Conservation (phyloP, 2,329 filamentous ascomycete species). For the Boeremia exigua region DNA sequence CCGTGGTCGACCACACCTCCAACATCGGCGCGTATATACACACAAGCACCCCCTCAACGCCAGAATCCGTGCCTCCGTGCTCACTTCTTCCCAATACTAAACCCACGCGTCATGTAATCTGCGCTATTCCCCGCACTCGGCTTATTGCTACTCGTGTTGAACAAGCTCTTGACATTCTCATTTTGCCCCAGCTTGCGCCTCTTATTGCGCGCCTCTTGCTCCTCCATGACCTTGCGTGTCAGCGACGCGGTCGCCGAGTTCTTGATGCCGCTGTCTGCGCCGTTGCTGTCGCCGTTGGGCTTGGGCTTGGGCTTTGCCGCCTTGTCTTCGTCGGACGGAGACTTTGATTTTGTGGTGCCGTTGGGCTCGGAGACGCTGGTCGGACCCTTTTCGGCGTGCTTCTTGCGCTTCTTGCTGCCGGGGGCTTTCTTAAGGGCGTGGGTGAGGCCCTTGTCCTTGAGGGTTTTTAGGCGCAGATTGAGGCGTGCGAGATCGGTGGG, state of each 20-base stretch:
- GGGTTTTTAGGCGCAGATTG: slow-evolving; percentile 67
- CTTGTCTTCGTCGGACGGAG: slow-evolving; percentile 31
- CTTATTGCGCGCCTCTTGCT: slow-evolving; percentile 84
- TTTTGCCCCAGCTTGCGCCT: slow-evolving; percentile 70
- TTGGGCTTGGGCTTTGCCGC: slow-evolving; percentile 18
- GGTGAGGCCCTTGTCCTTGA: slow-evolving; percentile 75
- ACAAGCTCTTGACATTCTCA: slow-evolving; percentile 57
- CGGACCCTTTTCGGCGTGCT: slow-evolving; percentile 49
- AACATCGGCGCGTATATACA: no score
- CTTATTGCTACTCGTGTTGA: slow-evolving; percentile 49
- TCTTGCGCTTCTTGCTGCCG: slow-evolving; percentile 73
- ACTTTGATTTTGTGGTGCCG: slow-evolving; percentile 19
- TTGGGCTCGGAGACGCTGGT: slow-evolving; percentile 15
- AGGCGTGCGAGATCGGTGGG: slow-evolving; percentile 74
- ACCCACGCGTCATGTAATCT: slow-evolving; percentile 60
- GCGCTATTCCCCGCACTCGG: slow-evolving; percentile 49
- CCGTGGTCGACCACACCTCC: no score
- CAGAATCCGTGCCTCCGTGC: no score
- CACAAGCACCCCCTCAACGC: no score
- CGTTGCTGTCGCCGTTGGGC: slow-evolving; percentile 1
- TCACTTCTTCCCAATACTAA: slow-evolving; percentile 46
- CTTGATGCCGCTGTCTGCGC: slow-evolving; percentile 70
- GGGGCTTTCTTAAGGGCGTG: slow-evolving; percentile 86
- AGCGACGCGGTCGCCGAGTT: slow-evolving; percentile 84
- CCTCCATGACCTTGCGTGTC: slow-evolving; percentile 83